A percentile compares a stretch with the other conserved stretches of the same genome.
Evolutionary conservation across 306 rosid genomes (phyloP).

Genomic region (Begonia fuchsioides): DNA sequence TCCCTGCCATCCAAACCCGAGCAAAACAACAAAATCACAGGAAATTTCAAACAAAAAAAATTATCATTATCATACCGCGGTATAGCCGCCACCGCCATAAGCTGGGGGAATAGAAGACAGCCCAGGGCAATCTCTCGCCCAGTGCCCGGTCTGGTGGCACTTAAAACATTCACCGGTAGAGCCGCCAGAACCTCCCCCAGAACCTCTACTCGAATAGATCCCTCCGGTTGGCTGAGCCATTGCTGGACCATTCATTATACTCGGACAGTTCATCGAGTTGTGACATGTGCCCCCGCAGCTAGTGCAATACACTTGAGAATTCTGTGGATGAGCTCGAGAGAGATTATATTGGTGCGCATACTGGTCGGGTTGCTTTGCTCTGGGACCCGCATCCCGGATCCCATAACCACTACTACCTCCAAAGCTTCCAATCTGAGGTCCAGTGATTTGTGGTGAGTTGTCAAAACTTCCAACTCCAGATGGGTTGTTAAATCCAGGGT

Average conservation of each 20-base stretch:
- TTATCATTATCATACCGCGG: too few relatives aligned
- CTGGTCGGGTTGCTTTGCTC: conserved; percentile 7
- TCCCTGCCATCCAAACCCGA: too few relatives aligned
- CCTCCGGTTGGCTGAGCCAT: conserved; percentile 25
- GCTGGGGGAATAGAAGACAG: conserved; percentile 25
- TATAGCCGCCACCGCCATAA: conserved; percentile 36
- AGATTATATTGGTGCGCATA: conserved; percentile 35
- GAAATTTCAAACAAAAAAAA: too few relatives aligned
- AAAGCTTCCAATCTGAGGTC: conserved; percentile 17
- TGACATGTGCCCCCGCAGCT: conserved; percentile 65
- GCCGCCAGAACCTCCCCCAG: conserved; percentile 23
- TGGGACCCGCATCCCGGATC: neutral
- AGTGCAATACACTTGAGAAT: conserved; percentile 31
- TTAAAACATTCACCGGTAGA: conserved; percentile 53
- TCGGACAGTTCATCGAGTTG: conserved; percentile 51
- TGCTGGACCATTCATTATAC: conserved; percentile 23
- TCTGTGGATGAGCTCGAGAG: conserved; percentile 19
- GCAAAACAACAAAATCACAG: too few relatives aligned
- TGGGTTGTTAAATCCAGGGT: conserved; percentile 14
- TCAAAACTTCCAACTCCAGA: conserved; percentile 18
- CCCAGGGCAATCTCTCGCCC: conserved; percentile 77
- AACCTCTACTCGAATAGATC: conserved; percentile 23
- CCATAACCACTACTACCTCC: conserved; percentile 2
- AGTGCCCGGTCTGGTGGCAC: conserved; percentile 72
- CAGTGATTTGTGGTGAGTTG: conserved; percentile 19